Evolutionary conservation across 257 asterid genomes (phyloP).

Genomic region (Mentha longifolia): DNA sequence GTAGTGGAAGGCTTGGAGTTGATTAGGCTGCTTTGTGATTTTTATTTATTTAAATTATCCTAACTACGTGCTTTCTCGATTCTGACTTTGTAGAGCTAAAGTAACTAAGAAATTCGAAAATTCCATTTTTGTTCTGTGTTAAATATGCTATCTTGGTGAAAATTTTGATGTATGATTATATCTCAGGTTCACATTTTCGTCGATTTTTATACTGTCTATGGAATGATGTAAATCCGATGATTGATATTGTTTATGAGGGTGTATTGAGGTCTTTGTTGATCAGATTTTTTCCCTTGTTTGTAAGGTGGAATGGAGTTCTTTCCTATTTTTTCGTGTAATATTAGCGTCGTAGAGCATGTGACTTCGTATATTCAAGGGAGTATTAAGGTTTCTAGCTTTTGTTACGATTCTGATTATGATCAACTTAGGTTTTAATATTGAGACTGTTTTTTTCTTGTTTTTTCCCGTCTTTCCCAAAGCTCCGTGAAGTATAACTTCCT

Average conservation of each 20-base stretch:
- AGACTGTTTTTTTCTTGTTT: not conserved
- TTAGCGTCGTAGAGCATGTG: not conserved
- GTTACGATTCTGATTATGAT: too few relatives aligned
- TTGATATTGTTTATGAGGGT: not conserved
- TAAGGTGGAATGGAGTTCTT: not conserved
- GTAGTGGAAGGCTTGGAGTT: constrained; percentile 8
- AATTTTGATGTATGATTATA: not conserved
- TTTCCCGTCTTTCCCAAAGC: not conserved
- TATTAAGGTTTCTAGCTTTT: not conserved
- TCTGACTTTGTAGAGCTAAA: constrained; percentile 19
- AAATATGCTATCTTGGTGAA: not conserved
- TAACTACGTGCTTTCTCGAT: constrained; percentile 10
- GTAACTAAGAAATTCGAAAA: not conserved
- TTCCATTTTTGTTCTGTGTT: not conserved
- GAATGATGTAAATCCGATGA: not conserved
- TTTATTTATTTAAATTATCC: not conserved
- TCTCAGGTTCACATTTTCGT: constrained; percentile 9
- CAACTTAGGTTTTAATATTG: not conserved
- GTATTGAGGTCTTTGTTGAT: too few relatives aligned
- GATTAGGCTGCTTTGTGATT: constrained; percentile 6
- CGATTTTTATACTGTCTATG: not conserved
- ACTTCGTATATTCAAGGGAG: not conserved
- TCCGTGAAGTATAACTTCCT: not conserved
- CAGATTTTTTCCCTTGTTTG: too few relatives aligned
- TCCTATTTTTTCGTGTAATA: not conserved